Percentiles rank a stretch among this genome's conserved stretches.
Evolutionary conservation across 768 basidiomycete genomes (phyloP).

Genomic region (Amanita polypyramis): DNA sequence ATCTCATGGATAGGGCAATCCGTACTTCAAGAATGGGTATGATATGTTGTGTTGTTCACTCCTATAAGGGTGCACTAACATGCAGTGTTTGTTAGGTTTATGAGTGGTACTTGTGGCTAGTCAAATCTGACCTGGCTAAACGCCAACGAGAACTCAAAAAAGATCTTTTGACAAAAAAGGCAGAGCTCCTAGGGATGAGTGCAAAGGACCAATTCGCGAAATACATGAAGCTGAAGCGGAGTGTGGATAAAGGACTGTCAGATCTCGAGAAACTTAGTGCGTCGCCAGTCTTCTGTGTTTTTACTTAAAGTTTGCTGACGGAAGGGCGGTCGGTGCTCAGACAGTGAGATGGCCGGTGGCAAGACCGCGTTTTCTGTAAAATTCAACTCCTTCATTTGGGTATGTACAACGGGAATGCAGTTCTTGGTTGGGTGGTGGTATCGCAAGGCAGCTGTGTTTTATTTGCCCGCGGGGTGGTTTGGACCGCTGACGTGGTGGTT

Average conservation of each 20-base stretch:
- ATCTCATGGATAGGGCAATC: slow-evolving; percentile 85
- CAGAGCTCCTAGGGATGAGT: slow-evolving; percentile 81
- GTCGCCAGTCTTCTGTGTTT: slow-evolving; percentile 18
- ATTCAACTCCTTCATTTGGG: slow-evolving; percentile 70
- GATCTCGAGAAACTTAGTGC: slow-evolving; percentile 90
- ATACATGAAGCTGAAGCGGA: slow-evolving; percentile 90
- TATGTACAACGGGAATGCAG: slow-evolving; percentile 80
- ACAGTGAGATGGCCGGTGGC: slow-evolving; percentile 50
- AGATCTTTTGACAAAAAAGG: slow-evolving; percentile 70
- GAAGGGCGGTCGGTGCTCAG: slow-evolving; percentile 26
- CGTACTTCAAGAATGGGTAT: slow-evolving; percentile 70
- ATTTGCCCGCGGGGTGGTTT: slow-evolving; percentile 84
- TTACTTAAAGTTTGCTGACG: not conserved
- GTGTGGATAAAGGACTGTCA: slow-evolving; percentile 82
- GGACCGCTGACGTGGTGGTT: slow-evolving; percentile 85
- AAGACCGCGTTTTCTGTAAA: slow-evolving; percentile 55
- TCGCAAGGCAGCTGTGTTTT: slow-evolving; percentile 85
- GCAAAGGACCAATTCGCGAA: slow-evolving; percentile 98
- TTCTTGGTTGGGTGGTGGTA: slow-evolving; percentile 88
- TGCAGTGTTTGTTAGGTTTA: slow-evolving; percentile 45
- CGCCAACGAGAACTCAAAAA: slow-evolving; percentile 67
- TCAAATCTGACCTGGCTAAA: slow-evolving; percentile 42
- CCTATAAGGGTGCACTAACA: not conserved
- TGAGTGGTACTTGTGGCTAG: slow-evolving; percentile 54
- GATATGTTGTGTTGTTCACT: slow-evolving; percentile 20